Base-by-base conservation (phyloP, 2,329 filamentous ascomycete species). In the Neoarthrinium moseri region DNA sequence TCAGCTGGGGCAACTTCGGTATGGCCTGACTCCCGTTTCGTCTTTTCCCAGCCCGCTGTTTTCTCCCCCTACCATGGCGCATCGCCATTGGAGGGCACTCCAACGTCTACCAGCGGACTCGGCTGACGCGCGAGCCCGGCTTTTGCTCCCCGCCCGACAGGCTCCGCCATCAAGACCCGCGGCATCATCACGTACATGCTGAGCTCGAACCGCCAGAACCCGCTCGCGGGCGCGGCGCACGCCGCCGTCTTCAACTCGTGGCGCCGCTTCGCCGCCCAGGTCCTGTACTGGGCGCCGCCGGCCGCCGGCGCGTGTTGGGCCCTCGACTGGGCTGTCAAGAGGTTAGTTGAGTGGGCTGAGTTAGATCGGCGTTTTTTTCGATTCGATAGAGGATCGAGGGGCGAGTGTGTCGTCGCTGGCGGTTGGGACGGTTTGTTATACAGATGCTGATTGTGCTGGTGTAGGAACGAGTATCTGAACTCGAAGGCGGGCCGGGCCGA, bases 191-290 rank as follows among this genome's bases (percentile, higher is more conserved):
- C 73, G 62, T 97, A 95, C 74, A 80, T 85, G 56, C 66, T 99
- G 57, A 86, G 89, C 59, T 73, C 87, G 57, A 97, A 99, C 81
- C 86, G 88, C 67, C 92, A 96, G 77, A 85, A 88, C 63, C 88
- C 91, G 53, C 79, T 95, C 57, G 90, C 90, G 54, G 89, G 89
- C 61, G 76, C 86, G 50, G 70, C 79, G 55, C 74, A 92, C 70
- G 87, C 86, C 57, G 92, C 91, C 63, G 73, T 97, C 76, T 97
- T 97, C 86, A 99, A 99, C 82, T 86, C 83, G 60, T 95, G 87
- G 81, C 86, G 94, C 70, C 84, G 94, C 63, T 88, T 87, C 73
- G 85, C 84, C 68, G 71, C 79, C 59, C 94, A 97, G 78, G 83
- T 95, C 58, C 83, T 97, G 59, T 99, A 91, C 81, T 84, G 91